Base-by-base conservation (phyloP, 257 asterid species). In the Nicotiana tomentosiformis region DNA sequence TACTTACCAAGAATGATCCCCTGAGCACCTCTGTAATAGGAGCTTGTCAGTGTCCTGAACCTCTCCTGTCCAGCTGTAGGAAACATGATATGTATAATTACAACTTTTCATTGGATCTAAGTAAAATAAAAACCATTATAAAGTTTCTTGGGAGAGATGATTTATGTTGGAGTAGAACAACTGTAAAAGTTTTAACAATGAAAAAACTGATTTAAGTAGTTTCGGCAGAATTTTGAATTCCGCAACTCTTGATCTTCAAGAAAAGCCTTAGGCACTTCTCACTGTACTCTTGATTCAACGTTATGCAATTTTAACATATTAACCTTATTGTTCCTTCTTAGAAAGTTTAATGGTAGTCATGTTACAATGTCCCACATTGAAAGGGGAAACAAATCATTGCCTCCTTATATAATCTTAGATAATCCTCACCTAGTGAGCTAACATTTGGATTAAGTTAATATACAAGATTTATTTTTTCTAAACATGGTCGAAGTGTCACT, bases 41-140 rank as follows among this genome's bases (percentile, higher is more conserved):
- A 88, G 87, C 89, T 90, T 12, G 91, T 90, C 68, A 90, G 82
- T 46, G 91, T 93, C 90, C 98, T 90, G 90, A 95, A 95, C 87
- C 97, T 92, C 88, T 95, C 98, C 83, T 95, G 98, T 87, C 98
- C 98, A 89, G 98, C 98, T 93, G 97, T 87, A 88, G 58, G 66
- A 84, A 66, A 78, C 20, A 81, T 39, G 57, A 81, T 35, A 51
- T 81, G 68, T 20, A 49, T 66, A 6, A 30, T 80, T 62, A 39
- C 18, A 39, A 80, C 23, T 46, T 61, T 80, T 60, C 61, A 23
- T 39, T 62, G 11, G 57, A 62, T 65, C 62, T 7, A 64, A n/a
- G 32, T 43, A 80, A 51, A 80, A 62, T 1, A 3, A 62, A 66
- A n/a, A 26, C 4, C 17, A 39, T 8, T 15, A 61, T 23, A 12